Base-by-base conservation (phyloP, 306 rosid genomes). In the Canavalia gladiata region DNA sequence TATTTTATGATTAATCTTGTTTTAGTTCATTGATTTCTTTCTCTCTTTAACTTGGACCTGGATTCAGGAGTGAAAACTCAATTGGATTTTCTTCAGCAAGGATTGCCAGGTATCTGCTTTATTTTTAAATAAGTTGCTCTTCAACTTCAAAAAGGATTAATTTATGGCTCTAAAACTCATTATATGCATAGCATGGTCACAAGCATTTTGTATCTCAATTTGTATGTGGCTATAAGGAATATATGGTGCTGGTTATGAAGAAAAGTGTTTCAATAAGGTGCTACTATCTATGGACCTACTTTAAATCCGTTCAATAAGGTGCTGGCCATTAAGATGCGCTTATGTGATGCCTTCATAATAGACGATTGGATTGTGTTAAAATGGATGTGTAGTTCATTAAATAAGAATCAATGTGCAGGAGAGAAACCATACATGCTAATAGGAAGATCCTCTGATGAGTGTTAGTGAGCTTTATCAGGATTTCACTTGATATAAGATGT, bases 81-180 rank as follows among this genome's bases (percentile, higher is more conserved):
- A 64, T 84, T 96, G 91, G 99, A 96, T 82, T 90, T 88, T 89
- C 93, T 96, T 52, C 94, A 89, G 78, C 99, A 87, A 83, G 89
- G 97, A 78, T 90, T 96, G 84, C 94, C 98, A 85, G 99, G 99
- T 96, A 85, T 84, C 50, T 43, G 45, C 12, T 43, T 37, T 2
- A 2, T 37, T 79, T 71, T 79, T 62, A 5, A 50, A 71, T 42
- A 75, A 80, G 45, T 70, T 46, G 9, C 64, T 47, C 67, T 45
- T 82, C 58, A 69, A 18, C 79, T 74, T 82, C 50, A 75, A 29
- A 59, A 51, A 52, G 18, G 56, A 45, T 81, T 77, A 37, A 11
- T 81, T 83, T 81, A 6, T 63, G 59, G 11, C 62, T 64, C 64
- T 49, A 2, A 51, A 73, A 2, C 73, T 33, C 37, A 29, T 45